Base-by-base conservation (phyloP, 306 rosid genomes). In the Quercus rubra region DNA sequence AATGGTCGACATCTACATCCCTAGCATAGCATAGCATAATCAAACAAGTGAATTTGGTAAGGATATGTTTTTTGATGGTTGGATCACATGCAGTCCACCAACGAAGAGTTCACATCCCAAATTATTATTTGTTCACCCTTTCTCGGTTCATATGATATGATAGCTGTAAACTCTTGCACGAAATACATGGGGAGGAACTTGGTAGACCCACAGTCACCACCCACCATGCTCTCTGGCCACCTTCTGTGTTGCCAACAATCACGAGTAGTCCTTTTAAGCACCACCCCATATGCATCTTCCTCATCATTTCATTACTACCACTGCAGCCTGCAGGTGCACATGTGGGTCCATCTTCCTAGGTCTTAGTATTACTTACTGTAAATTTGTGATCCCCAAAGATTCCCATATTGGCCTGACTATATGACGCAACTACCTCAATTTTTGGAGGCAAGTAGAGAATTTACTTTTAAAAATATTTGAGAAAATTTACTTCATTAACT, bases 291-390 rank as follows among this genome's bases (percentile, higher is more conserved):
- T 41, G 17, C 11, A 13, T 12, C 14, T 3, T 0, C 13, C 4
- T 49, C 15, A 1, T 12, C 17, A 49, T 61, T 25, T 23, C 30
- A 21, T 25, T 30, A 27, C 10, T 12, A 23, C 68, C 27, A 4
- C 35, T 62, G 28, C 38, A n/a, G 3, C 33, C 9, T 12, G 61
- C n/a, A 14, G 15, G 43, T 38, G 46, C 46, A 38, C 46, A 38
- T 38, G 11, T 8, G 54, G 68, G 71, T 56, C 70, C 83, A 67
- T 27, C 62, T 55, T 41, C 62, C 81, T 55, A 78, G 61, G 55
- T 19, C 57, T 31, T 6, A 67, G 46, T 41, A 1, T 12, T 49
- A 12, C 54, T 49, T 12, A 13, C 54, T 12, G 54, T 35, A 4
- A 19, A 19, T 33, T 41, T 56, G 49, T n/a, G 70, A 78, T 56